Percentiles rank a stretch among this genome's conserved stretches.
Conservation (phyloP, 805 yeast species). For the Starmerella vitae region DNA sequence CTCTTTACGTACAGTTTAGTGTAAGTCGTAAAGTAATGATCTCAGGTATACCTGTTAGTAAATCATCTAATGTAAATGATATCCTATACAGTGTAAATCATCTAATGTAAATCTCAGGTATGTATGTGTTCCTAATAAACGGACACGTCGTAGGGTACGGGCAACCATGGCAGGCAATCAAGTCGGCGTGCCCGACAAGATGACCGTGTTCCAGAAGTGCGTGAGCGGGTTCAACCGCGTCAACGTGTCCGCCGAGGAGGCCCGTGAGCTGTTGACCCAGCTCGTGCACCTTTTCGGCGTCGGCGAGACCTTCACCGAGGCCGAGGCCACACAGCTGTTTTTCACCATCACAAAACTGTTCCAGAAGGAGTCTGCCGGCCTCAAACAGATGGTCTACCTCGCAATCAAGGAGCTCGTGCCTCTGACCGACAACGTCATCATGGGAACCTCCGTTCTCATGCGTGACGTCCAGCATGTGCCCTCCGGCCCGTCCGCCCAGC, state of each 20-base stretch:
- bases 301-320: conserved; percentile 77
- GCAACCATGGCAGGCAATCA: conserved; percentile 30
- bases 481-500: conserved; percentile 3
- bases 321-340: conserved; percentile 83
- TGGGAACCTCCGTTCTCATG: conserved; percentile 98
- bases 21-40: too few relatives aligned
- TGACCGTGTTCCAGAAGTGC: conserved; percentile 95
- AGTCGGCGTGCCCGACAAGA: conserved; percentile 75
- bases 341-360: conserved; percentile 89
- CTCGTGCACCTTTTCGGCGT: conserved; percentile 66
- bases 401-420: conserved; percentile 83
- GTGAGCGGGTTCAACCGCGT: conserved; percentile 82
- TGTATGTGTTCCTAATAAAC: too few relatives aligned
- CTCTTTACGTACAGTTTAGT: too few relatives aligned
- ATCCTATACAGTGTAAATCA: too few relatives aligned
- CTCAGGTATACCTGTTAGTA: too few relatives aligned
- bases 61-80: too few relatives aligned
- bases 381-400: conserved; percentile 86
- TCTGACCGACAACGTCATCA: conserved; percentile 78
- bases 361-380: conserved; percentile 73
- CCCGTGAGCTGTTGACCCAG: conserved; percentile 71
- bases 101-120: too few relatives aligned
- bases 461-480: conserved; percentile 83
- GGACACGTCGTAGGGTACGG: too few relatives aligned
- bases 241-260: conserved; percentile 76